Percentiles rank a stretch among this genome's conserved stretches.
Conservation (phyloP, 139 green algal genomes). For the Chlamydomonas sp. region DNA sequence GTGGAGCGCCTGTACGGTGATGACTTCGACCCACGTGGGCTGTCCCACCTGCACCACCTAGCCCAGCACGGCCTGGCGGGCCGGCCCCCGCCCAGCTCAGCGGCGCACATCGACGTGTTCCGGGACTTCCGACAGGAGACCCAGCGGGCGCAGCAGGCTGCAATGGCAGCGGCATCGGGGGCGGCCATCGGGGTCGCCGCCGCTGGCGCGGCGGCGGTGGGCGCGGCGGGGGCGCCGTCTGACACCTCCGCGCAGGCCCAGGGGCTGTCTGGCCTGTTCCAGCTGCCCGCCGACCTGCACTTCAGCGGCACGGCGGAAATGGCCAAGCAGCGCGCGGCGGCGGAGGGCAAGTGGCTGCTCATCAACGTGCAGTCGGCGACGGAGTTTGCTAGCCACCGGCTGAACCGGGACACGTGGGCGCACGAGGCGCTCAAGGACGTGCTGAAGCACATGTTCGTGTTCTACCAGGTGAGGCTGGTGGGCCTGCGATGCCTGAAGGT, state of each 20-base stretch:
- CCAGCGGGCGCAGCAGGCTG: not conserved
- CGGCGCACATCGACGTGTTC: slow-evolving; percentile 64
- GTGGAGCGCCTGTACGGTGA: slow-evolving; percentile 76
- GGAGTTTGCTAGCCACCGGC: slow-evolving; percentile 82
- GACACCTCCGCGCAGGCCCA: not conserved
- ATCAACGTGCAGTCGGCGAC: slow-evolving; percentile 84
- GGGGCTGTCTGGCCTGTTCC: slow-evolving; percentile 73
- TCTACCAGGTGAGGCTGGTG: slow-evolving; percentile 76
- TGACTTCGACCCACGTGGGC: slow-evolving; percentile 26
- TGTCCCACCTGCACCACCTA: not conserved
- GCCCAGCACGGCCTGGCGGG: slow-evolving; percentile 13
- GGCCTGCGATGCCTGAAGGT: too few relatives aligned
- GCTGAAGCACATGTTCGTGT: slow-evolving; percentile 78
- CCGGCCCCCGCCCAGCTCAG: not conserved
- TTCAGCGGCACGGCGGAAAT: slow-evolving; percentile 71
- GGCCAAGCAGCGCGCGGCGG: slow-evolving; percentile 51
- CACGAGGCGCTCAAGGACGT: slow-evolving; percentile 72
- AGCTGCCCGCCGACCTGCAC: slow-evolving; percentile 69
- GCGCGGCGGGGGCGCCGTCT: not conserved
- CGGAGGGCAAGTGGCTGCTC: slow-evolving; percentile 78
- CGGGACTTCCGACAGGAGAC: slow-evolving; percentile 61
- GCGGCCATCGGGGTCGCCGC: not conserved
- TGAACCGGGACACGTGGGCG: slow-evolving; percentile 91
- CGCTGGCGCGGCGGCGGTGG: not conserved
- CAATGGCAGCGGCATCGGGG: not conserved